A percentile compares a stretch with the other conserved stretches of the same genome.
These are phyloP conservation scores for Carex scoparia DNA, from an alignment of 176 grass and related monocot species.

Conservation along the genomic window DNA sequence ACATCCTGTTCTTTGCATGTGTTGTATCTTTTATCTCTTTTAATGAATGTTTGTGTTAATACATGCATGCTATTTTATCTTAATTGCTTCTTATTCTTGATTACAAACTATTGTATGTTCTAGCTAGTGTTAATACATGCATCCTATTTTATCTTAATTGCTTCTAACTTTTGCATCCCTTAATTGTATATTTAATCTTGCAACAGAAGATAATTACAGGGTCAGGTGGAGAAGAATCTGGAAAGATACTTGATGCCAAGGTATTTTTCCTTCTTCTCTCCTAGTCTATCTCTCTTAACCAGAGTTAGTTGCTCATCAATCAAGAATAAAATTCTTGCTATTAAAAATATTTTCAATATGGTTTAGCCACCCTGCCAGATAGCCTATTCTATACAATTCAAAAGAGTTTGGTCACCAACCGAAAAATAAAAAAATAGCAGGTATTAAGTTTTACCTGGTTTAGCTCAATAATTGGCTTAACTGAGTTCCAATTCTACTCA, in stretches of 20 bases:
- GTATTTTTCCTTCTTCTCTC: conserved; percentile 21
- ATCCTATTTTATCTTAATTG: neutral
- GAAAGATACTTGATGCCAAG: conserved; percentile 58
- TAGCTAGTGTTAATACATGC: neutral
- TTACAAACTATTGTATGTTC: neutral
- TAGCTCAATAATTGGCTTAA: neutral
- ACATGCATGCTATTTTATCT: too few relatives aligned
- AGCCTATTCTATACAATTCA: neutral
- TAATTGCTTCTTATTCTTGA: neutral
- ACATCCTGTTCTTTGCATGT: neutral
- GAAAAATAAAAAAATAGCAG: neutral
- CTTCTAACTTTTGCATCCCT: neutral
- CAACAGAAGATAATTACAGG: conserved; percentile 43
- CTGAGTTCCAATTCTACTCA: neutral
- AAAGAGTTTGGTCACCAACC: neutral
- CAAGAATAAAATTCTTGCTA: neutral
- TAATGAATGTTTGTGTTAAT: neutral
- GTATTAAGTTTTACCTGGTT: neutral
- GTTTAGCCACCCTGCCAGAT: neutral
- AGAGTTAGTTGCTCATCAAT: neutral
- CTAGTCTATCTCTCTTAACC: neutral
- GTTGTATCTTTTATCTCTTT: neutral
- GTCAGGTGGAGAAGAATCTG: conserved; percentile 39
- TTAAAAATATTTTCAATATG: neutral
- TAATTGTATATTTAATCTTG: neutral